Evolutionary conservation across 169 alveolate genomes (phyloP), one percentile per base, ranked within the genome.

Genomic region (Plasmodium fragile): DNA sequence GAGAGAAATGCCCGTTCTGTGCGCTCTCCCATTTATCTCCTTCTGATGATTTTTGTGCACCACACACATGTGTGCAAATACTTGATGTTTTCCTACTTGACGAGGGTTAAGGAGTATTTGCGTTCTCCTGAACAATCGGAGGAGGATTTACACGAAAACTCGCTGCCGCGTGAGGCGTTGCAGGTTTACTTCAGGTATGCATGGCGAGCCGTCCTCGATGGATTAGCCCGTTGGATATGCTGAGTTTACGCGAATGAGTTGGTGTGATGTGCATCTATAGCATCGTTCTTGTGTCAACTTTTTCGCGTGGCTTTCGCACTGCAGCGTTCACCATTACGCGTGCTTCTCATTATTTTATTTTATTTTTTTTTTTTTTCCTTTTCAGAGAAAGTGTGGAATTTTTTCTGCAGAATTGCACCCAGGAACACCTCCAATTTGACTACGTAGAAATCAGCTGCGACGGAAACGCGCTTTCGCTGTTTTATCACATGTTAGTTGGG

Each of bases 361-460:
- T 39, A 28, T 78, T 43, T 80, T 22, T 45, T 10, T 43, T 3
- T 30, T 32, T 83, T 28, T 53, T 83, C 28, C 79, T 36, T 73
- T 85, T 16, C 59, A 85, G 93, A 52, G 93, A 85, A 52, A 85
- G 93, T 59, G 80, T 85, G 65, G 80, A 85, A 8, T 85, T 73
- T 65, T 85, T 85, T 13, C 16, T 85, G 70, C 78, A 75, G 22
- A 73, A 32, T 34, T 28, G 36, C 39, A 30, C 28, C 25, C 22
- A 85, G 69, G 93, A 85, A 32, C 41, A 34, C 13, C 52, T 77
- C 69, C n/a, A 45, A n/a, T 73, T 73, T 25, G 93, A 85, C n/a
- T 85, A 85, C 41, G 18, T 85, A 25, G 49, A 30, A 85, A 75
- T 85, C 65, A 85, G 39, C 13, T 85, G 52, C 69, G 84, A 75